Evolutionary conservation across 1,284 basidiomycete genomes (phyloP).

Genomic region (Sutorius eximius): DNA sequence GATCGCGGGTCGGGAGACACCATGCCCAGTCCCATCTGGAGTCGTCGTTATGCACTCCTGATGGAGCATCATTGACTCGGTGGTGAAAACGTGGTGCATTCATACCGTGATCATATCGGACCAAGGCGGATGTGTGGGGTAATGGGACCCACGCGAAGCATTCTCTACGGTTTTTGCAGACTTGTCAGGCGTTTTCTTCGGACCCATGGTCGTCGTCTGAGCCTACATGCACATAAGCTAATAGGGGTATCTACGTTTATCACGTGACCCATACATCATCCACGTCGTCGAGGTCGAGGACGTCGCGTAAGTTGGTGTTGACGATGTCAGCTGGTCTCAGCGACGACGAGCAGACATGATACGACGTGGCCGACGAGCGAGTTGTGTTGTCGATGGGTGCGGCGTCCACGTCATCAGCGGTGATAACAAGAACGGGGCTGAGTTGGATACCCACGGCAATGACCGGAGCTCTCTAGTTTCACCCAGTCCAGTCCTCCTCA

Average conservation of each 20-base stretch:
- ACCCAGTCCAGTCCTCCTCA: background rate
- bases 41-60: constrained; percentile 71
- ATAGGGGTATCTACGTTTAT: constrained; percentile 3
- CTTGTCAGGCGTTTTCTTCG: constrained; percentile 30
- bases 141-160: background rate
- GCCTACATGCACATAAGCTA: no score
- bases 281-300: no score
- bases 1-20: constrained; percentile 75
- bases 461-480: constrained; percentile 1
- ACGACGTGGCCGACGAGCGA: background rate
- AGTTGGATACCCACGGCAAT: constrained; percentile 7
- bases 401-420: background rate
- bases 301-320: no score
- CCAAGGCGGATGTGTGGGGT: constrained; percentile 51
- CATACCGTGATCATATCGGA: constrained; percentile 63
- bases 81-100: constrained; percentile 24
- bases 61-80: background rate
- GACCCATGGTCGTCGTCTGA: constrained; percentile 19
- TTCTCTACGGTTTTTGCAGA: constrained; percentile 11
- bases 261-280: constrained; percentile 15
- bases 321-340: background rate
- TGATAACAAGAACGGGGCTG: background rate
- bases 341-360: background rate
- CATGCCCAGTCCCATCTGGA: constrained; percentile 64
- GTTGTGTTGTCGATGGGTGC: background rate